Evolutionary conservation across 257 asterid genomes (phyloP).

Genomic region (Fraxinus americana): DNA sequence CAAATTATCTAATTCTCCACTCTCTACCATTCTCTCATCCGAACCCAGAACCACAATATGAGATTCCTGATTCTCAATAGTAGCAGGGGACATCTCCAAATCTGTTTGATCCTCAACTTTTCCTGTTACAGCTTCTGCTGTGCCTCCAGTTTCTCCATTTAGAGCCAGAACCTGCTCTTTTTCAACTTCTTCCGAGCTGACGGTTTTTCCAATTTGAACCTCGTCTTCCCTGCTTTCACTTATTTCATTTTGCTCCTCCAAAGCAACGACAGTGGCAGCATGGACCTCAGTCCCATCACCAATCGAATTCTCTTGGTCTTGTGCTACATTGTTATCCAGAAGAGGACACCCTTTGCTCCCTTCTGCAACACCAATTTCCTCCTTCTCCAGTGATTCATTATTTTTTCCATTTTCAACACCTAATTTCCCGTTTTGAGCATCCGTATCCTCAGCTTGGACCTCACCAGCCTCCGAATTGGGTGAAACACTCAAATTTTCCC

Average conservation of each 20-base stretch:
- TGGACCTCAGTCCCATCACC: not conserved
- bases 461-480: not conserved
- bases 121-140: slow-evolving; percentile 21
- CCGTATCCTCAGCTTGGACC: not conserved
- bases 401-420: not conserved
- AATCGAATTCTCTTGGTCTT: not conserved
- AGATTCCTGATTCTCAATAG: slow-evolving; percentile 32
- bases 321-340: not conserved
- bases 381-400: not conserved
- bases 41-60: slow-evolving; percentile 20
- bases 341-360: not conserved
- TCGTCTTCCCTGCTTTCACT: slow-evolving; percentile 21
- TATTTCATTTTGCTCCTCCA: slow-evolving; percentile 16
- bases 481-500: not conserved
- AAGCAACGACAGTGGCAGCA: not conserved
- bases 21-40: slow-evolving; percentile 27
- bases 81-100: slow-evolving; percentile 26
- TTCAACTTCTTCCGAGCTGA: slow-evolving; percentile 23
- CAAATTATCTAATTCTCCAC: slow-evolving; percentile 9
- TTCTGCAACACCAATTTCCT: not conserved
- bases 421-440: not conserved
- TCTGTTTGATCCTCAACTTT: slow-evolving; percentile 17
- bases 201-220: slow-evolving; percentile 13
- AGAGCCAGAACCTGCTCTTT: slow-evolving; percentile 25
- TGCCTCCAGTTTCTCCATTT: slow-evolving; percentile 23